Conservation (phyloP, 2,329 filamentous ascomycete species). For the Apiospora aurea region DNA sequence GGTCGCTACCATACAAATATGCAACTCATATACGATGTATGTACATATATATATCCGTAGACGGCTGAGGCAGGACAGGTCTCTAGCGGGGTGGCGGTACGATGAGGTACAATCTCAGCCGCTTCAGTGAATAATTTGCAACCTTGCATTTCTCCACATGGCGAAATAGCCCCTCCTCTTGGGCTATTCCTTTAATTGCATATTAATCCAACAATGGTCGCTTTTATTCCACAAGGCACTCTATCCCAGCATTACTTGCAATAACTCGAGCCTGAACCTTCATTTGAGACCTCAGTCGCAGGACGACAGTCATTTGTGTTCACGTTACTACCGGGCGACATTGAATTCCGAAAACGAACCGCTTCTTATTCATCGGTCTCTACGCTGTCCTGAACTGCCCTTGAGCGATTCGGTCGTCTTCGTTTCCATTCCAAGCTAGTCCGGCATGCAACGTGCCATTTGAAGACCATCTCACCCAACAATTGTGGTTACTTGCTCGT, state of each 20-base stretch:
- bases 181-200: not conserved
- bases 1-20: not conserved
- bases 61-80: not conserved
- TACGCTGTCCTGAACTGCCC: not conserved
- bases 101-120: not conserved
- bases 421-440: not conserved
- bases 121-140: slow-evolving; percentile 17
- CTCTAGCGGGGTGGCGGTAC: not conserved
- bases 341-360: not conserved
- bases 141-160: not conserved
- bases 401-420: not conserved
- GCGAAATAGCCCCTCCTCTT: not conserved
- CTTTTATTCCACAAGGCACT: not conserved
- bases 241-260: not conserved
- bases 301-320: too few species aligned
- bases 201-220: not conserved
- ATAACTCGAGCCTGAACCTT: not conserved
- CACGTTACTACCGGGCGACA: not conserved
- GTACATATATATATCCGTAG: slow-evolving; percentile 9
- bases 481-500: not conserved
- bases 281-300: not conserved
- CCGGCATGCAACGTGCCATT: not conserved
- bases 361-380: not conserved
- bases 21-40: not conserved
- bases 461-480: not conserved